A percentile compares a stretch with the other conserved stretches of the same genome.
These are phyloP conservation scores for Dendrobium catenatum DNA, from an alignment of 106 monocot species.

Conservation along the genomic window DNA sequence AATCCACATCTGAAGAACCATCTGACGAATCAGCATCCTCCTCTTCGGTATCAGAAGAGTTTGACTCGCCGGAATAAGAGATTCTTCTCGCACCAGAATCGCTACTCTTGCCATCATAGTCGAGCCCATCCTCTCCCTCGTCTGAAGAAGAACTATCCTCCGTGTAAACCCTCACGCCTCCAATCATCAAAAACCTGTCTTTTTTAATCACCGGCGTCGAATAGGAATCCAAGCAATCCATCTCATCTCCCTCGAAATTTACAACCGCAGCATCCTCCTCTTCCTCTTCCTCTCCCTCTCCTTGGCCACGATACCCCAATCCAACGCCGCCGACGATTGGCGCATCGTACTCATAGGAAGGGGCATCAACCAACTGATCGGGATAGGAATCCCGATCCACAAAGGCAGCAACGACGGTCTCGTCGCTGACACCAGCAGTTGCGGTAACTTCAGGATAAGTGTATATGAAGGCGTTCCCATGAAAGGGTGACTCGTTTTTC, in stretches of 20 bases:
- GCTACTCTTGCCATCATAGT: conserved; percentile 18
- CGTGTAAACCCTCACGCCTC: conserved; percentile 71
- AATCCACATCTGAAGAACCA: conserved; percentile 19
- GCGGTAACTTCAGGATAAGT: conserved; percentile 10
- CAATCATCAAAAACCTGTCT: conserved; percentile 65
- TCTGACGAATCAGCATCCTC: conserved; percentile 14
- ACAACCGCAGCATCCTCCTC: conserved; percentile 9
- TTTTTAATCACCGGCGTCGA: conserved; percentile 18
- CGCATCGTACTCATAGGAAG: conserved; percentile 33
- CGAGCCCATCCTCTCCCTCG: conserved; percentile 31
- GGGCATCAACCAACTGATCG: conserved; percentile 6
- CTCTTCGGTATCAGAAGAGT: conserved; percentile 9
- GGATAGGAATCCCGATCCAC: conserved; percentile 18
- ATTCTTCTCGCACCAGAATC: not conserved
- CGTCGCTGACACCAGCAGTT: not conserved
- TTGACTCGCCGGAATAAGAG: conserved; percentile 18
- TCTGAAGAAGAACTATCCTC: conserved; percentile 74
- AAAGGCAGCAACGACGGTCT: conserved; percentile 18
- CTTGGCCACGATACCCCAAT: conserved; percentile 39
- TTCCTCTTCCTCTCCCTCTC: conserved; percentile 12
- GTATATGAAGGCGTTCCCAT: conserved; percentile 15
- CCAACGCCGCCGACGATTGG: conserved; percentile 27
- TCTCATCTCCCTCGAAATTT: conserved; percentile 7
- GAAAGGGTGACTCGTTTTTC: not conserved
- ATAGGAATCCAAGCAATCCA: conserved; percentile 10